Conservation (phyloP, 169 alveolate species). For the Blepharisma undulans region DNA sequence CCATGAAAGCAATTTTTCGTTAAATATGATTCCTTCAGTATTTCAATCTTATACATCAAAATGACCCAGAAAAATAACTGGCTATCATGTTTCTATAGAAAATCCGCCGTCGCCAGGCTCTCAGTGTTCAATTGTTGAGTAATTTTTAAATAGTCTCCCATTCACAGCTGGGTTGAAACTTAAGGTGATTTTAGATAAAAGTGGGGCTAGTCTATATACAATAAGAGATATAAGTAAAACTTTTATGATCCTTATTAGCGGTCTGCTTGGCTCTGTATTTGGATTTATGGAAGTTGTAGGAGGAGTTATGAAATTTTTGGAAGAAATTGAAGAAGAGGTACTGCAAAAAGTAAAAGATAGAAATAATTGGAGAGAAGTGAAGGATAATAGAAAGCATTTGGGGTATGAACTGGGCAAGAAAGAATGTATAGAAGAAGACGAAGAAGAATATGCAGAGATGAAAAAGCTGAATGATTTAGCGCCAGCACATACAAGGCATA, state of each 20-base stretch:
- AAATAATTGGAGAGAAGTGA: not conserved
- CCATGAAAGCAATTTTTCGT: not conserved
- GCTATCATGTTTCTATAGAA: not conserved
- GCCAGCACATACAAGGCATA: not conserved
- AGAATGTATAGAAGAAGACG: not conserved
- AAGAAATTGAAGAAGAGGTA: not conserved
- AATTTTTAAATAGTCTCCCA: not conserved
- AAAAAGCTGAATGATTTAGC: not conserved
- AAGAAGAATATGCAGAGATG: not conserved
- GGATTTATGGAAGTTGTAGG: conserved; percentile 32
- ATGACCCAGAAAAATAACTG: not conserved
- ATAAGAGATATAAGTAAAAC: not conserved
- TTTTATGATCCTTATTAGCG: not conserved
- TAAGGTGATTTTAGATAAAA: not conserved
- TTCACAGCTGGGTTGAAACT: not conserved
- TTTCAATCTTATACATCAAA: not conserved
- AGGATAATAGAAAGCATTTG: not conserved
- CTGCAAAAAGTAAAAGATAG: not conserved
- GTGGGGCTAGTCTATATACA: not conserved
- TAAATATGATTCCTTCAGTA: not conserved
- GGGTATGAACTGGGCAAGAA: not conserved
- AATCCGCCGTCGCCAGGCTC: not conserved
- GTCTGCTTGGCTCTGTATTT: conserved; percentile 16
- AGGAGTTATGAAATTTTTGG: not conserved
- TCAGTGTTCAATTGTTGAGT: not conserved